Conservation (phyloP, 768 basidiomycete species). For the Tricholoma flavovirens region DNA sequence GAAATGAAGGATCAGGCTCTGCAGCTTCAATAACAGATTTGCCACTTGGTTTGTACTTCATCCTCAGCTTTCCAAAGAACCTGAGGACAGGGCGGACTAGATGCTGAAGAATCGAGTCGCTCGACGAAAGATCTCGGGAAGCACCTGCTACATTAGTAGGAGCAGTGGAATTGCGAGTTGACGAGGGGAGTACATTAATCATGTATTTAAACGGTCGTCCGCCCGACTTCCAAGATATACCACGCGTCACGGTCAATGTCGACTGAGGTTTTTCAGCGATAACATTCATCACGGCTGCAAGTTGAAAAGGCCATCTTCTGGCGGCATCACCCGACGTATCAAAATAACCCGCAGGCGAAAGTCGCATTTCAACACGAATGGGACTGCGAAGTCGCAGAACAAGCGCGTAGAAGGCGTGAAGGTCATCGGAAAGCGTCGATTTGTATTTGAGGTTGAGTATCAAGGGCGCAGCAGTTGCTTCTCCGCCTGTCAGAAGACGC, state of each 20-base stretch:
- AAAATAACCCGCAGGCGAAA: background rate
- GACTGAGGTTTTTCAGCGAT: slow-evolving; percentile 6
- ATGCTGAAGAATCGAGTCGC: background rate
- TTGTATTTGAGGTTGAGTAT: background rate
- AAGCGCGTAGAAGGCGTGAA: slow-evolving; percentile 2
- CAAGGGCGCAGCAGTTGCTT: background rate
- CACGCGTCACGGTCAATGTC: slow-evolving; percentile 2
- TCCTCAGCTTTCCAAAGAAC: background rate
- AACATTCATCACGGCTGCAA: slow-evolving; percentile 9
- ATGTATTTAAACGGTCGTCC: background rate
- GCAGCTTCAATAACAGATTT: background rate
- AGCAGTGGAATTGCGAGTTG: background rate
- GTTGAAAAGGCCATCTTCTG: slow-evolving; percentile 2
- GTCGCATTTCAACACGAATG: background rate
- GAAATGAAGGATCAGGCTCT: background rate
- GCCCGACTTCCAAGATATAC: background rate
- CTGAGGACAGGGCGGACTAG: background rate
- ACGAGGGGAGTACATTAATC: background rate
- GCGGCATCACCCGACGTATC: background rate
- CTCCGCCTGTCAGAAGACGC: background rate
- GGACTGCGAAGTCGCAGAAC: background rate
- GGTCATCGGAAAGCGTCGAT: background rate
- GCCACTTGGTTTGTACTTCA: background rate
- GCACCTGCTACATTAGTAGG: background rate
- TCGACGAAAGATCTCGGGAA: background rate